Conservation (phyloP, 2,329 filamentous ascomycete species). For the Trichoderma hamatum region DNA sequence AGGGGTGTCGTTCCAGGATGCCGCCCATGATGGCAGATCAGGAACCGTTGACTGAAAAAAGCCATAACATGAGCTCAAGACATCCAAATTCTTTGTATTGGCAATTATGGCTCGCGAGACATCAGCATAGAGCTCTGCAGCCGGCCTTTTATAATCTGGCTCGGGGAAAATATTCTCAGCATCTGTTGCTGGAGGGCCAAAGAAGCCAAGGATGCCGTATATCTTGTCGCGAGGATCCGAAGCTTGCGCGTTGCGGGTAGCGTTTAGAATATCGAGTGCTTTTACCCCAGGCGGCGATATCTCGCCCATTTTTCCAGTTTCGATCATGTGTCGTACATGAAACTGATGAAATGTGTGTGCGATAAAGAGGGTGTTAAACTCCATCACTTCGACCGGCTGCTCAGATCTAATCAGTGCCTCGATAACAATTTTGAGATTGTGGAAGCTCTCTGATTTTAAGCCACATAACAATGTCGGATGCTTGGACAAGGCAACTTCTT, state of each 20-base stretch:
- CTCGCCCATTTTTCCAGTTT: neutral
- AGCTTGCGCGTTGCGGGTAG: conserved; percentile 6
- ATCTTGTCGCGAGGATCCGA: conserved; percentile 21
- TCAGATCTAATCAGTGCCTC: neutral
- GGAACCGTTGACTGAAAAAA: neutral
- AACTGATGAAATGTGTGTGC: conserved; percentile 16
- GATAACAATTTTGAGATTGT: conserved; percentile 18
- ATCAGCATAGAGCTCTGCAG: conserved; percentile 16
- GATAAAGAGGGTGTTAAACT: conserved; percentile 6
- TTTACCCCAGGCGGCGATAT: neutral
- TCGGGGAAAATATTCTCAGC: conserved; percentile 17
- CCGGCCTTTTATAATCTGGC: conserved; percentile 4
- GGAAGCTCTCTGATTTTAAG: neutral
- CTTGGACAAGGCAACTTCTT: conserved; percentile 11
- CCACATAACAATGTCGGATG: neutral
- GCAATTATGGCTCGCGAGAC: conserved; percentile 13
- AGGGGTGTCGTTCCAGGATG: conserved; percentile 19
- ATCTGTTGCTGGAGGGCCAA: neutral
- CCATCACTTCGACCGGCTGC: conserved; percentile 7
- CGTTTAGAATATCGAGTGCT: conserved; percentile 9
- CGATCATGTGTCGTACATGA: conserved; percentile 1
- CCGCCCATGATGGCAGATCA: neutral
- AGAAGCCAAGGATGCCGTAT: conserved; percentile 22
- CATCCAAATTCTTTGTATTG: conserved; percentile 1
- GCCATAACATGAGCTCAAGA: conserved; percentile 16